Evolutionary conservation across 208 protist genomes (phyloP).

Genomic region (Acanthamoeba sp.): DNA sequence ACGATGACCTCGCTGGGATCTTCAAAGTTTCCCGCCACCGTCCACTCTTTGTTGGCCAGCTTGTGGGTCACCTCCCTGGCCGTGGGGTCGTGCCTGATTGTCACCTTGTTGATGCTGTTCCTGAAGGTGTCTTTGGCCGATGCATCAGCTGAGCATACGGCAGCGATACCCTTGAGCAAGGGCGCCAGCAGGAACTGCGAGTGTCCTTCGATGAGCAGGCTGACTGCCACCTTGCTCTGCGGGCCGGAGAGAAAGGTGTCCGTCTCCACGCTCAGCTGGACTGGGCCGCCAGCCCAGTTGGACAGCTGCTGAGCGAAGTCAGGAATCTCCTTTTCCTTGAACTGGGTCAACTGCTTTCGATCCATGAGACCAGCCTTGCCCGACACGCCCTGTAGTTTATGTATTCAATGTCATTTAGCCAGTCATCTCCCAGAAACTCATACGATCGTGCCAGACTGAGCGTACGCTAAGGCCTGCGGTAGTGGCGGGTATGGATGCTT

Average conservation of each 20-base stretch:
- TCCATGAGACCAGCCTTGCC: slow-evolving; percentile 26
- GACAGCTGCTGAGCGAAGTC: slow-evolving; percentile 1
- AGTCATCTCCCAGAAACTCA: too few species aligned
- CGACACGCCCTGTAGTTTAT: neutral
- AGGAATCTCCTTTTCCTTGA: slow-evolving; percentile 20
- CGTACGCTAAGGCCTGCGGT: neutral
- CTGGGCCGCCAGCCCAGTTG: neutral
- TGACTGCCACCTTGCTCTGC: slow-evolving; percentile 49
- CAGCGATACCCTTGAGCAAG: neutral
- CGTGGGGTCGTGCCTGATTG: neutral
- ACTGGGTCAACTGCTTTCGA: neutral
- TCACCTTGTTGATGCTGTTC: neutral
- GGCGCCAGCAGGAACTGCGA: slow-evolving; percentile 20
- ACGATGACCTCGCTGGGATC: slow-evolving; percentile 33
- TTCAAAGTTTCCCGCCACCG: neutral
- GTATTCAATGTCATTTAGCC: neutral
- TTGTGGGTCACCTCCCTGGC: slow-evolving; percentile 18
- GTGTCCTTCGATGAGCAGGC: slow-evolving; percentile 11
- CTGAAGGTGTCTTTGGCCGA: neutral
- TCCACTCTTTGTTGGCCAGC: slow-evolving; percentile 24
- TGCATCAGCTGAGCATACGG: neutral
- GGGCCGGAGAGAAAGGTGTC: slow-evolving; percentile 7
- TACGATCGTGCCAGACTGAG: too few species aligned
- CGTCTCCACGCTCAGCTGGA: slow-evolving; percentile 11
- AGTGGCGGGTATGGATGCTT: neutral